A percentile compares a stretch with the other conserved stretches of the same genome.
Evolutionary conservation across 2,329 filamentous ascomycete genomes (phyloP).

Genomic region (Sarocladiaceae sp.): DNA sequence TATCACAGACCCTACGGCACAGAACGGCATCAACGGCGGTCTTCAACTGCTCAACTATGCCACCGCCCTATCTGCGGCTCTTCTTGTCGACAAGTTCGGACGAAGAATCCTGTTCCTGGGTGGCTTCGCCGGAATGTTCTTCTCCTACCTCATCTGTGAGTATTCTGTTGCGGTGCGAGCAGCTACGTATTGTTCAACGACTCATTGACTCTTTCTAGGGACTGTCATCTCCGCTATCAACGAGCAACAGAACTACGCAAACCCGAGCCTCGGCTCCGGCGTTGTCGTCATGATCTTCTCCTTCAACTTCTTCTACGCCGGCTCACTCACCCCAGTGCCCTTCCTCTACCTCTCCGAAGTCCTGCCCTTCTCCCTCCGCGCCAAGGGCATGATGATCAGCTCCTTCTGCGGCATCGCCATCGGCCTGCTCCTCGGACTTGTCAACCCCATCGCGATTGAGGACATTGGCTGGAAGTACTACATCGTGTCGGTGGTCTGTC

Average conservation of each 20-base stretch:
- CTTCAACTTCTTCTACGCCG: constrained; percentile 19
- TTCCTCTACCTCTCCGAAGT: constrained; percentile 10
- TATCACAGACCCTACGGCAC: constrained; percentile 26
- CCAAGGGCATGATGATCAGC: constrained; percentile 16
- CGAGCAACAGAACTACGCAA: constrained; percentile 7
- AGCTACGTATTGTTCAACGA: not conserved
- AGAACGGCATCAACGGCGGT: constrained; percentile 14
- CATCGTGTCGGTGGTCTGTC: constrained; percentile 32
- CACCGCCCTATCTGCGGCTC: constrained; percentile 19
- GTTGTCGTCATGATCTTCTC: constrained; percentile 30
- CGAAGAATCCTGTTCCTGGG: constrained; percentile 30
- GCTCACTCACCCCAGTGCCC: not conserved
- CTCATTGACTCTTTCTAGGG: not conserved
- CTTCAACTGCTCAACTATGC: constrained; percentile 21
- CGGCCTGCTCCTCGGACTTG: constrained; percentile 29
- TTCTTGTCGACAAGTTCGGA: constrained; percentile 29
- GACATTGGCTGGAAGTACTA: constrained; percentile 36
- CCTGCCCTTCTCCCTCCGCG: constrained; percentile 10
- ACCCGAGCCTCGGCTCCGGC: constrained; percentile 14
- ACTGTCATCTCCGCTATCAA: constrained; percentile 15
- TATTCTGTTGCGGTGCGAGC: not conserved
- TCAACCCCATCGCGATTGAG: constrained; percentile 36
- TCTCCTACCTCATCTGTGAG: constrained; percentile 22
- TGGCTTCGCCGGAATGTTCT: constrained; percentile 28
- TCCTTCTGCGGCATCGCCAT: constrained; percentile 14